phyloP scores from a whole-genome alignment of 129 eudicot genomes.

The Saussurea involucrata region DNA sequence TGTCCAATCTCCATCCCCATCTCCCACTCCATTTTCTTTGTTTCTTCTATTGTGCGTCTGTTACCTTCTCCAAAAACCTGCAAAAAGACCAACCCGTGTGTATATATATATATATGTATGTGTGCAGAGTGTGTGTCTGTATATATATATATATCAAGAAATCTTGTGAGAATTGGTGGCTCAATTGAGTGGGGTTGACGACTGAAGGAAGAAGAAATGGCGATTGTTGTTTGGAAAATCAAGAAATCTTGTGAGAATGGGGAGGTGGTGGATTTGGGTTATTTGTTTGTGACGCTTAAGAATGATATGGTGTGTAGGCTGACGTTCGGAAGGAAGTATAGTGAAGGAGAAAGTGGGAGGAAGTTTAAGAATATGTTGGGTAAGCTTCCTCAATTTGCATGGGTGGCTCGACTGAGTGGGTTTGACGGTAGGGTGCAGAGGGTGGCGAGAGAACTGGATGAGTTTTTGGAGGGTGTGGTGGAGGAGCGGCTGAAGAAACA shows the following conservation, averaged over 20 bases:
- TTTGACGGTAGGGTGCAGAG: constrained; percentile 17
- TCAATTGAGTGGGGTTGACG: too few relatives aligned
- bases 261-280: constrained; percentile 37
- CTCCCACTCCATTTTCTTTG: too few relatives aligned
- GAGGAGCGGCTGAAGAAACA: constrained; percentile 24
- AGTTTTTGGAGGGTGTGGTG: constrained; percentile 35
- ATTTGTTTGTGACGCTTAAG: constrained; percentile 28
- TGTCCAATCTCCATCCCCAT: too few relatives aligned
- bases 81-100: too few relatives aligned
- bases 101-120: too few relatives aligned
- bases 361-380: constrained; percentile 30
- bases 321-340: constrained; percentile 57
- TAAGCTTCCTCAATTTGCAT: constrained; percentile 49
- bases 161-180: too few relatives aligned
- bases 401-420: constrained; percentile 33
- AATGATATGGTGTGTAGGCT: constrained; percentile 44
- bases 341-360: constrained; percentile 31
- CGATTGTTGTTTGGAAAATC: constrained; percentile 36
- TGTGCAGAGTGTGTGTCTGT: too few relatives aligned
- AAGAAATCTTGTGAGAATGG: not conserved
- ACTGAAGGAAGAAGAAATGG: constrained; percentile 52
- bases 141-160: too few relatives aligned
- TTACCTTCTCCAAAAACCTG: too few relatives aligned
- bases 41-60: too few relatives aligned
- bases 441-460: constrained; percentile 29